Conservation (phyloP, 1,139 yeast genomes). For the Candida smagusa region DNA sequence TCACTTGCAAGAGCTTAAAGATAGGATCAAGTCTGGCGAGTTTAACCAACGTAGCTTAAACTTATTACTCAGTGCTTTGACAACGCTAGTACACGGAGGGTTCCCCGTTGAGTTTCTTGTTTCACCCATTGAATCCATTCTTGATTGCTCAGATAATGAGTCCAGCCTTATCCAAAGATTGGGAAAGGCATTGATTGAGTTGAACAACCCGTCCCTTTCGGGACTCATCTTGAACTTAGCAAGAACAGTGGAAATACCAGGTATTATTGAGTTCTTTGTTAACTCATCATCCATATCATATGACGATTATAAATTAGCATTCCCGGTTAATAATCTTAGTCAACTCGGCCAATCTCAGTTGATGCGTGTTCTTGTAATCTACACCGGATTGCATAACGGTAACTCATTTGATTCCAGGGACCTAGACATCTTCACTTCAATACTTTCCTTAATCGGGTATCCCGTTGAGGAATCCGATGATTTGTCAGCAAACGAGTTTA, state of each 20-base stretch:
- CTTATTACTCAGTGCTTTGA: constrained; percentile 1
- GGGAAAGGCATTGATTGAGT: neutral
- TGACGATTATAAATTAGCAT: neutral
- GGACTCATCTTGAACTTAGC: constrained; percentile 20
- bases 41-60: neutral
- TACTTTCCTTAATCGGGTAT: constrained; percentile 2
- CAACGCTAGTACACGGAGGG: neutral
- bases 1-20: neutral
- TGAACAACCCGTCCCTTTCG: constrained; percentile 1
- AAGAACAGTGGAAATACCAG: constrained; percentile 4
- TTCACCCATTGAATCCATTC: neutral
- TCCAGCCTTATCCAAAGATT: neutral
- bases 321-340: constrained; percentile 1
- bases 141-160: neutral
- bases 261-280: constrained; percentile 4
- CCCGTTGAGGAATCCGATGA: constrained; percentile 12
- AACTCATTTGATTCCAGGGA: constrained; percentile 6
- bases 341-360: constrained; percentile 2
- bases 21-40: neutral
- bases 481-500: constrained; percentile 8
- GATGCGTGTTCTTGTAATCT: constrained; percentile 3
- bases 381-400: constrained; percentile 1
- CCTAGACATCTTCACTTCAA: constrained; percentile 1
- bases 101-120: neutral
- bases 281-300: neutral